Evolutionary conservation across 2,329 filamentous ascomycete species (phyloP).

Genomic region (Botrytis deweyae): DNA sequence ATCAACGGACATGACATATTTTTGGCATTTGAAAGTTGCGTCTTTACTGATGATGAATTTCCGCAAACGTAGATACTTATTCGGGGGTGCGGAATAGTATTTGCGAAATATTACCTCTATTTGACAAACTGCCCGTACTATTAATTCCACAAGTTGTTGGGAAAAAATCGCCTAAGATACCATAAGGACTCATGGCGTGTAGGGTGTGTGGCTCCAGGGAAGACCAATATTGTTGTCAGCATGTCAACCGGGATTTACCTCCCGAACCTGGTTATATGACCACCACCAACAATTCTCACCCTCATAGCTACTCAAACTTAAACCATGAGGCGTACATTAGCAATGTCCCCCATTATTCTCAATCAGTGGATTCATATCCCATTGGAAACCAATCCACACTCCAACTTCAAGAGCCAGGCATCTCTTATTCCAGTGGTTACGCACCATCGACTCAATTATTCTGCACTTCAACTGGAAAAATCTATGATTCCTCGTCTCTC

Average conservation of each 20-base stretch:
- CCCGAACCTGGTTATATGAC: background rate
- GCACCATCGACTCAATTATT: background rate
- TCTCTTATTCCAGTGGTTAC: background rate
- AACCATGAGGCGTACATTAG: background rate
- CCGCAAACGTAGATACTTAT: background rate
- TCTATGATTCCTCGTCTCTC: background rate
- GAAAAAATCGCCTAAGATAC: background rate
- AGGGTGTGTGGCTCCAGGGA: background rate
- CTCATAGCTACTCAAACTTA: background rate
- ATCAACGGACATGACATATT: accelerated
- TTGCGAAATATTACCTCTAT: background rate
- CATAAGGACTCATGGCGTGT: background rate
- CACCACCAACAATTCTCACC: background rate
- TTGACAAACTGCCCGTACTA: background rate
- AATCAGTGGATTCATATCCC: background rate
- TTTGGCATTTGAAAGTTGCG: background rate
- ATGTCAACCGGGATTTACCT: background rate
- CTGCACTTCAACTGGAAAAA: background rate
- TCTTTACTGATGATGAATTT: background rate
- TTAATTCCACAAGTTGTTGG: background rate
- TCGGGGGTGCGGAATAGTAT: background rate
- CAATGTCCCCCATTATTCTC: background rate
- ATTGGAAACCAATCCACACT: background rate
- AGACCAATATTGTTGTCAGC: background rate
- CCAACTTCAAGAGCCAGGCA: background rate